Percentiles rank a stretch among this genome's conserved stretches.
Conservation (phyloP, 768 basidiomycete species). For the Hygrocybe coccinea region DNA sequence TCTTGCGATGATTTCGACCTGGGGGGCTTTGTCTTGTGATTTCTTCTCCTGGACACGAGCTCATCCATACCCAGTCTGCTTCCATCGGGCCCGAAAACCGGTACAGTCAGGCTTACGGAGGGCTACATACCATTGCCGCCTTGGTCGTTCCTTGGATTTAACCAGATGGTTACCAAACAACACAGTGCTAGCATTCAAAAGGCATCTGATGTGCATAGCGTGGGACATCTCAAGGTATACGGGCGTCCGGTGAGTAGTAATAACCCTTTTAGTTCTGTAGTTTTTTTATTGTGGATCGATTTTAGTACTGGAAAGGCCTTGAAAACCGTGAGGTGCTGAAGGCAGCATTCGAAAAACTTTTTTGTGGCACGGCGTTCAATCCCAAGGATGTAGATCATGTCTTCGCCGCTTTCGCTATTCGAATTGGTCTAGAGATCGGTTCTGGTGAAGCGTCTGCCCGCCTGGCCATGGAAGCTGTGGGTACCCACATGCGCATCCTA, state of each 20-base stretch:
- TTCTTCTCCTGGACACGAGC: not conserved
- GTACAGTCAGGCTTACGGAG: not conserved
- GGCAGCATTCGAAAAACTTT: not conserved
- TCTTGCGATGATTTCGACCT: no score
- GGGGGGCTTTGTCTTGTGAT: no score
- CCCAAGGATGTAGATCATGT: not conserved
- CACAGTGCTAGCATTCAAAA: not conserved
- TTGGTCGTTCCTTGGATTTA: conserved; percentile 5
- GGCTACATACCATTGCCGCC: not conserved
- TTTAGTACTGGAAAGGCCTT: not conserved
- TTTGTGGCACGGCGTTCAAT: not conserved
- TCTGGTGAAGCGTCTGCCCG: not conserved
- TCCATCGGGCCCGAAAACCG: no score
- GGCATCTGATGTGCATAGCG: not conserved
- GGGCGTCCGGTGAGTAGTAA: conserved; percentile 7
- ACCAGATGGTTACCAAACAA: not conserved
- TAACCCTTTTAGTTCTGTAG: not conserved
- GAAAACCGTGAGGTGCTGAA: not conserved
- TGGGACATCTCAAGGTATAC: conserved; percentile 7
- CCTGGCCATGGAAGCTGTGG: conserved; percentile 2
- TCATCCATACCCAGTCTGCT: no score
- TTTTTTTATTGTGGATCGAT: not conserved
- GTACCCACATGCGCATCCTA: conserved; percentile 5
- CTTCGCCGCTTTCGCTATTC: not conserved
- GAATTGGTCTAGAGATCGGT: not conserved